These are phyloP conservation scores for Chaetomiaceae sp. DNA, from an alignment of 2,329 filamentous ascomycete genomes.

Conservation along the genomic window DNA sequence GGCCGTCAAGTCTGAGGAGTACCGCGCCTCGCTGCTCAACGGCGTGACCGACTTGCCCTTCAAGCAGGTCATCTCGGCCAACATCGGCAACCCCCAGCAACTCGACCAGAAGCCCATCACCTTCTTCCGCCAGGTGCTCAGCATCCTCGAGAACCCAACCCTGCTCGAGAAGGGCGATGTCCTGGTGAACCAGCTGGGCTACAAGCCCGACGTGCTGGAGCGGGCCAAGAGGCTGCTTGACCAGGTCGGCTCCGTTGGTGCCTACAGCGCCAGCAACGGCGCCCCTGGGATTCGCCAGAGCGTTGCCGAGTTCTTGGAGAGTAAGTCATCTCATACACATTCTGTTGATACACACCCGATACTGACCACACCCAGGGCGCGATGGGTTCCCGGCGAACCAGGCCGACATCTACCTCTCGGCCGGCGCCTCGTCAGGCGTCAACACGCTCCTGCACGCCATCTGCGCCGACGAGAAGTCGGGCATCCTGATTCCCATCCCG, in stretches of 20 bases:
- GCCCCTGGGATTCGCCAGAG: conserved; percentile 80
- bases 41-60: conserved; percentile 66
- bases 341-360: not conserved
- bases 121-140: conserved; percentile 96
- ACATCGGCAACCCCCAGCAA: conserved; percentile 98
- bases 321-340: conserved; percentile 45
- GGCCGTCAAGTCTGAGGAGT: conserved; percentile 87
- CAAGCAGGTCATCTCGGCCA: conserved; percentile 86
- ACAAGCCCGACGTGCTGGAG: conserved; percentile 83
- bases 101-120: conserved; percentile 98
- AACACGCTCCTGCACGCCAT: conserved; percentile 90
- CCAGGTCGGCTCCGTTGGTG: conserved; percentile 84
- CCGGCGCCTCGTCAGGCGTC: conserved; percentile 87
- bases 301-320: conserved; percentile 86
- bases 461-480: conserved; percentile 68
- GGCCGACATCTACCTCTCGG: conserved; percentile 81
- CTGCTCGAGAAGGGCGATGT: conserved; percentile 78
- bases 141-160: conserved; percentile 81
- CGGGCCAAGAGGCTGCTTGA: conserved; percentile 75
- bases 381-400: conserved; percentile 83
- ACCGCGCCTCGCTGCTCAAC: conserved; percentile 65
- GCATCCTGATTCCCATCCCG: conserved; percentile 89
- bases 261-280: conserved; percentile 92
- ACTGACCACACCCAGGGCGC: conserved; percentile 47
- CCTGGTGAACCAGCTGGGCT: conserved; percentile 69